Evolutionary conservation across 345 rosid species (phyloP).

Genomic region (Euphorbia pulcherrima): DNA sequence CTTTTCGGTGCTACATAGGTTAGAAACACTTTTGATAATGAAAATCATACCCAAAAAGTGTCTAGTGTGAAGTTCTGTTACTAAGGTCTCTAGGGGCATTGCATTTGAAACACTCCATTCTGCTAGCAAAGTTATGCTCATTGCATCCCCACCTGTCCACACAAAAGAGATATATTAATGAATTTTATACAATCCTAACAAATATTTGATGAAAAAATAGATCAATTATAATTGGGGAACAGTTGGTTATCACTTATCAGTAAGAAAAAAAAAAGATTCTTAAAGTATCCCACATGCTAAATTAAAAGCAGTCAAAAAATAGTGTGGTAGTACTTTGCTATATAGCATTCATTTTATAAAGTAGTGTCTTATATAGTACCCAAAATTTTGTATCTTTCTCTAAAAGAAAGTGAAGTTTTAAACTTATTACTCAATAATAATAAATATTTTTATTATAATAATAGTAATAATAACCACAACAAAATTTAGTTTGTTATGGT

Average conservation of each 20-base stretch:
- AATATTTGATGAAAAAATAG: no score
- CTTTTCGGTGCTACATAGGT: no score
- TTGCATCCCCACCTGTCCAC: slow-evolving; percentile 69
- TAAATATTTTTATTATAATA: no score
- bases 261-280: background rate
- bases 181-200: background rate
- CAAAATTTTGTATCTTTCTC: background rate
- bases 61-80: slow-evolving; percentile 27
- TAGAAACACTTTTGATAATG: no score
- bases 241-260: no score
- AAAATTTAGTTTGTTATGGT: no score
- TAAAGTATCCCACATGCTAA: background rate
- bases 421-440: no score
- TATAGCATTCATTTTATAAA: background rate
- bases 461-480: no score
- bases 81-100: slow-evolving; percentile 68
- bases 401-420: background rate
- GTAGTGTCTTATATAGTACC: background rate
- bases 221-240: background rate
- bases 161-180: background rate
- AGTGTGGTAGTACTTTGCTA: background rate
- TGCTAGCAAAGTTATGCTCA: slow-evolving; percentile 92
- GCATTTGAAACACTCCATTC: slow-evolving; percentile 91
- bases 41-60: background rate
- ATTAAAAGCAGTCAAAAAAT: slow-evolving; percentile 10